These are phyloP conservation scores for Conringia planisiliqua DNA, from an alignment of 345 rosid genomes.

Conservation along the genomic window DNA sequence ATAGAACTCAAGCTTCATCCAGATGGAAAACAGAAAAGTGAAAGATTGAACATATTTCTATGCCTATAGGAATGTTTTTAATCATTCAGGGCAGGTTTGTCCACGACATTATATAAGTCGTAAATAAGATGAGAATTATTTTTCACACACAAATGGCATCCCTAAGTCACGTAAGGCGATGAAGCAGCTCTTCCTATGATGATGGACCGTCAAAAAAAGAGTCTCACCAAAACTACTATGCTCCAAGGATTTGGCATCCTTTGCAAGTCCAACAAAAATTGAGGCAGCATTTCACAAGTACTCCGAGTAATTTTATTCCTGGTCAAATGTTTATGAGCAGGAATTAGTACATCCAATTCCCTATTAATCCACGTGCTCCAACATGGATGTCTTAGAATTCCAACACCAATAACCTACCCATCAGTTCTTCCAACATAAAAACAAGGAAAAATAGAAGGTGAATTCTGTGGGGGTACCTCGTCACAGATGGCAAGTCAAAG, in stretches of 20 bases:
- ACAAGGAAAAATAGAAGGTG: background rate
- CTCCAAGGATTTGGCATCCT: slow-evolving; percentile 63
- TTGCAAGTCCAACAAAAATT: slow-evolving; percentile 59
- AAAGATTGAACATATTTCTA: background rate
- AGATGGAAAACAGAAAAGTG: background rate
- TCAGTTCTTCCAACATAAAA: slow-evolving; percentile 13
- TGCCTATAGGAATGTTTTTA: background rate
- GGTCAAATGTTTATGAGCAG: slow-evolving; percentile 29
- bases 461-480: slow-evolving; percentile 43
- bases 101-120: background rate
- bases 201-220: slow-evolving; percentile 2
- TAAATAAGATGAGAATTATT: background rate
- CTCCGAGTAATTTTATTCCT: slow-evolving; percentile 50
- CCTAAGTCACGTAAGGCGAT: background rate
- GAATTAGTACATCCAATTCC: slow-evolving; percentile 30
- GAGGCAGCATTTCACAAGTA: slow-evolving; percentile 45
- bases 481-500: slow-evolving; percentile 52
- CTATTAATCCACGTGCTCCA: slow-evolving; percentile 1
- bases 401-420: background rate
- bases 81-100: background rate
- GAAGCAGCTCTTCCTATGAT: background rate
- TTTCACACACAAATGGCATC: slow-evolving; percentile 14
- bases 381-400: slow-evolving; percentile 5
- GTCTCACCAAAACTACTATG: slow-evolving; percentile 62
- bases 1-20: background rate